Base-by-base conservation (phyloP, 495 filamentous ascomycete species). In the Penicillium fimorum region DNA sequence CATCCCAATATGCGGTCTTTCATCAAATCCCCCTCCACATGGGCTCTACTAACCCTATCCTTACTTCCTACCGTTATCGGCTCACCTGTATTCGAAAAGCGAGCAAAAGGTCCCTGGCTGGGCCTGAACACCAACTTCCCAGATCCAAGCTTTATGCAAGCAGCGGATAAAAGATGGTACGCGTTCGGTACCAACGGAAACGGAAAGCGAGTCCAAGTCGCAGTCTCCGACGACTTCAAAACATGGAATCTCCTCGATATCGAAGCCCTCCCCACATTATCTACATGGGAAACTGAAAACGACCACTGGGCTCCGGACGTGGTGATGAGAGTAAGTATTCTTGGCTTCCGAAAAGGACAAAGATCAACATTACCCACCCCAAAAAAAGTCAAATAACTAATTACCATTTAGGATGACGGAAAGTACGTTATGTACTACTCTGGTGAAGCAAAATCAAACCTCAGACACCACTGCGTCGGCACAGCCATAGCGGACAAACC, bases 381-480 rank as follows among this genome's bases (percentile, higher is more conserved):
- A n/a, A 37, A 4, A 33, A 13, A n/a, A n/a, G n/a, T n/a, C 32
- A 37, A 37, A 37, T 37, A 32, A 40, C 32, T 42, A 54, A 52
- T 33, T 61, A 45, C 6, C 2, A n/a, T 25, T 5, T 10, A 79
- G 76, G 56, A 65, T 20, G 69, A 79, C 55, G 78, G 77, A 20
- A 69, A 59, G 44, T 87, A 78, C 66, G 73, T 85, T 11, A 76
- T 87, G 73, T 86, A 85, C 69, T 87, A 82, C 64, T 78, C 76
- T 20, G 82, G 75, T n/a, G 68, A 76, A 53, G 67, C 73, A 20
- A 66, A 70, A 25, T 59, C 58, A 15, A 57, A 69, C 42, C 47
- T 61, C 5, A 46, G 59, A 0, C 71, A 75, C 41, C 84, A 86
- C 61, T 86, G 84, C 68, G 67, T 87, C 53, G 82, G 82, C 44